Evolutionary conservation across 768 basidiomycete genomes (phyloP).

Genomic region (Hygrophorus russula): DNA sequence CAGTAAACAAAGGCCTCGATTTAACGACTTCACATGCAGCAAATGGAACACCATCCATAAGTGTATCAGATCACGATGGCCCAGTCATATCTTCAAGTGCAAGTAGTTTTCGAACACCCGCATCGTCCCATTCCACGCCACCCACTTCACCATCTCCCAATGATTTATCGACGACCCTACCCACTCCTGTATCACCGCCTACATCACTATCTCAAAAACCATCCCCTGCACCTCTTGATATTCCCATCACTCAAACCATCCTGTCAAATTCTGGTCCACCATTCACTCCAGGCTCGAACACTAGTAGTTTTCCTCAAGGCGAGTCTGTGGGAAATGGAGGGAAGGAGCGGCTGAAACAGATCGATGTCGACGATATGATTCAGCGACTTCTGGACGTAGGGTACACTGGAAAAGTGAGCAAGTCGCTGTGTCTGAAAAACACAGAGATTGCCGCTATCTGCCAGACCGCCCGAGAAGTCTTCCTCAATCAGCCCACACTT

Average conservation of each 20-base stretch:
- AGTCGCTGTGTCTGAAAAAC: slow-evolving; percentile 91
- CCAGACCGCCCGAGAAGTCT: slow-evolving; percentile 90
- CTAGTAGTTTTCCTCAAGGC: slow-evolving; percentile 25
- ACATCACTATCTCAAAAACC: slow-evolving; percentile 31
- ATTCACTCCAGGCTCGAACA: slow-evolving; percentile 40
- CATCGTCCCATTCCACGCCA: slow-evolving; percentile 27
- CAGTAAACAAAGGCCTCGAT: slow-evolving; percentile 25
- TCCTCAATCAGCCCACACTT: slow-evolving; percentile 91
- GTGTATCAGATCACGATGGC: slow-evolving; percentile 31
- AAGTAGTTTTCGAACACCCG: slow-evolving; percentile 17
- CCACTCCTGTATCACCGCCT: slow-evolving; percentile 23
- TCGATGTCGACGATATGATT: slow-evolving; percentile 99
- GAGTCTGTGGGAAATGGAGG: slow-evolving; percentile 31
- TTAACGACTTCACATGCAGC: slow-evolving; percentile 17
- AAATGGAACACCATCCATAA: slow-evolving; percentile 35
- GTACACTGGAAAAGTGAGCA: slow-evolving; percentile 96
- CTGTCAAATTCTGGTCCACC: slow-evolving; percentile 50
- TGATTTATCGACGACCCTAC: slow-evolving; percentile 25
- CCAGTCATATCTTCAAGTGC: slow-evolving; percentile 17
- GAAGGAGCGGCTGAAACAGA: slow-evolving; percentile 53
- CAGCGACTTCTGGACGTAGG: slow-evolving; percentile 91
- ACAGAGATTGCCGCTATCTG: slow-evolving; percentile 92
- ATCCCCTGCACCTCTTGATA: slow-evolving; percentile 53
- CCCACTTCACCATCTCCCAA: slow-evolving; percentile 14
- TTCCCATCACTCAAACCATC: slow-evolving; percentile 76